These are phyloP conservation scores for Murraya paniculata DNA, from an alignment of 345 rosid genomes.

Conservation along the genomic window DNA sequence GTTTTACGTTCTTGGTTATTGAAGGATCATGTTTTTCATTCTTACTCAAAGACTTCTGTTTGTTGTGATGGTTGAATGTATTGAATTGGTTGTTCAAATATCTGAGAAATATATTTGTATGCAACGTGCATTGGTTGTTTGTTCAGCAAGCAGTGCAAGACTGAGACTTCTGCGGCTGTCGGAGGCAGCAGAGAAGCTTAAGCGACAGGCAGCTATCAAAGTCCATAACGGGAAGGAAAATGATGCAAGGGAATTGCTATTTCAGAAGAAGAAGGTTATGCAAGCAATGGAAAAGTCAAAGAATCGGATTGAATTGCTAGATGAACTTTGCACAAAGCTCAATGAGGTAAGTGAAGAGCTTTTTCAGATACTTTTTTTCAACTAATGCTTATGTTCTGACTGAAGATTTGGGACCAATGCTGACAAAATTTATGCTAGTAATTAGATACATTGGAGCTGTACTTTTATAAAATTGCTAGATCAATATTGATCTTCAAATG, in stretches of 20 bases:
- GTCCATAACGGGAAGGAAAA: slow-evolving; percentile 63
- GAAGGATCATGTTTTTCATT: background rate
- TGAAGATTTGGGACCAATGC: background rate
- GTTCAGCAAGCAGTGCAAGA: slow-evolving; percentile 70
- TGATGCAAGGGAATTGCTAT: slow-evolving; percentile 75
- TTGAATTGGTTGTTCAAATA: background rate
- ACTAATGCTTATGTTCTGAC: no score
- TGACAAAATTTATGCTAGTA: background rate
- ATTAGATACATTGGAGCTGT: background rate
- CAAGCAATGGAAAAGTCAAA: slow-evolving; percentile 74
- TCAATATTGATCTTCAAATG: background rate
- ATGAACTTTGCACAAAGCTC: slow-evolving; percentile 66
- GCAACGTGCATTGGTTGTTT: slow-evolving; percentile 5
- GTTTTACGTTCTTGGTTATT: background rate
- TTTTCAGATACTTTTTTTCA: background rate
- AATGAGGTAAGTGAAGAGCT: slow-evolving; percentile 48
- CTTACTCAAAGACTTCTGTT: background rate
- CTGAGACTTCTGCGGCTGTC: slow-evolving; percentile 76
- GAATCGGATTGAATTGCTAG: slow-evolving; percentile 69
- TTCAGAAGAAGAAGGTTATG: slow-evolving; percentile 85
- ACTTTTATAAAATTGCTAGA: background rate
- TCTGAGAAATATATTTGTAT: background rate
- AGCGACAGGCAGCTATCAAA: slow-evolving; percentile 63
- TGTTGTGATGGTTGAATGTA: background rate
- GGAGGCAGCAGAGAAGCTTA: slow-evolving; percentile 84